Base-by-base conservation (phyloP, 192 early-diverging fungal genomes). In the Coemansia pectinata region DNA sequence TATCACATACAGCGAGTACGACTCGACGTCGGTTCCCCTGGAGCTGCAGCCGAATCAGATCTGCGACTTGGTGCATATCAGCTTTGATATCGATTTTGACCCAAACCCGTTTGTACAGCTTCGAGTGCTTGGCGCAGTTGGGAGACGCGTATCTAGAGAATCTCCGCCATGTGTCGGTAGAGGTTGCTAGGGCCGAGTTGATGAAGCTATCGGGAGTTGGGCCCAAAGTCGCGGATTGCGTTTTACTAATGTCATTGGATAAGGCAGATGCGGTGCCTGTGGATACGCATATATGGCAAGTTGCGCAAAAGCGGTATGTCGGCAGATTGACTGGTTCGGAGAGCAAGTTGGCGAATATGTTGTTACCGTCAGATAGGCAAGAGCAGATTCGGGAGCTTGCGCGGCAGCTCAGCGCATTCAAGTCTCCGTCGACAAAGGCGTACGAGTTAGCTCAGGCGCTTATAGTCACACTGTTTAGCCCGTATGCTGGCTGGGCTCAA, bases 221-320 rank as follows among this genome's bases (percentile, higher is more conserved):
- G 1, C 96, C 96, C 3, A 99, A 99, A 77, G 95, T 99, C 7
- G 97, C 97, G 0, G 97, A 99, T 75, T 99, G 97, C 68, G 88
- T 99, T 66, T 90, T 90, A 57, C 84, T 99, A 45, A 95, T 95
- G 93, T 90, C 91, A 5, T 79, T 99, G 50, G 95, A 97, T 80
- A 95, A 96, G 60, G 68, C 72, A 0, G 86, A 88, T 11, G 87
- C 89, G 0, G 90, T 94, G 21, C 95, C 95, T 0, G 90, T 99
- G 0, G 97, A 99, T 65, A 96, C 95, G 1, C 97, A 99, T 72
- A 95, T 99, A 0, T 96, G 95, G 93, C 92, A 97, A 76, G 95
- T 98, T 44, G 97, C 94, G 1, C 67, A 86, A 23, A 83, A 91
- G 31, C 89, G 95, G 44, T 98, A 97, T 87, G 93, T 78, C 2